Evolutionary conservation across 2,329 filamentous ascomycete species (phyloP), one percentile per base, ranked within the genome.

Genomic region (Diplodia corticola): DNA sequence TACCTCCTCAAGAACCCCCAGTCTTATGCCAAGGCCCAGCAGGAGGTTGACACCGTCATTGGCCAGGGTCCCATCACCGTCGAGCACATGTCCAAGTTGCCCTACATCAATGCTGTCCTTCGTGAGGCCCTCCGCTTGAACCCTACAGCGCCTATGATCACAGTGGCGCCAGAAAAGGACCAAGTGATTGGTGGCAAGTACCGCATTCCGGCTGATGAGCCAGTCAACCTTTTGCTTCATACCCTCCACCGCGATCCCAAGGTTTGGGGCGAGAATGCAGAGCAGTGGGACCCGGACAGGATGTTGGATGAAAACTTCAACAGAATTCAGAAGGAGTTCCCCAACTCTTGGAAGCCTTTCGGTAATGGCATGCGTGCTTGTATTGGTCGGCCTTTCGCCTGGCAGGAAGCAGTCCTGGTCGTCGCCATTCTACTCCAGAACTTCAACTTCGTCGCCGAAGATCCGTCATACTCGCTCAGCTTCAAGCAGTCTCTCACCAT

Each of bases 121-220:
- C 81, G 83, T 61, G 85, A 88, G 72, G 80, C 84, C 0, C 76
- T 88, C 7, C 83, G 86, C 0, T 80, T 88, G 2, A 82, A 81
- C 0, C 83, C 81, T 35, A 80, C 85, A 0, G 84, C 85, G 0
- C 84, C 85, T 0, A 80, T 82, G 0, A 85, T 87, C 77, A 67
- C 65, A 1, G 64, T 77, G 6, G 70, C 70, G 5, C 72, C 77
- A 0, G 76, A 76, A 2, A 69, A 77, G 59, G 73, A 77, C 49
- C 74, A 73, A 1, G 57, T 72, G 0, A 64, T 79, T 1, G 77
- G 71, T 37, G 78, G 76, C 5, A 79, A 79, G 59, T 82, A 79
- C 66, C 67, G 73, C 7, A 71, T 82, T 50, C 73, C 70, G 10
- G 68, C 72, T 7, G 76, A 74, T 6, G 72, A 75, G 5, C 72